Evolutionary conservation across 2,329 filamentous ascomycete genomes (phyloP), one percentile per base, ranked within the genome.

Genomic region (Penicillium frequentans): DNA sequence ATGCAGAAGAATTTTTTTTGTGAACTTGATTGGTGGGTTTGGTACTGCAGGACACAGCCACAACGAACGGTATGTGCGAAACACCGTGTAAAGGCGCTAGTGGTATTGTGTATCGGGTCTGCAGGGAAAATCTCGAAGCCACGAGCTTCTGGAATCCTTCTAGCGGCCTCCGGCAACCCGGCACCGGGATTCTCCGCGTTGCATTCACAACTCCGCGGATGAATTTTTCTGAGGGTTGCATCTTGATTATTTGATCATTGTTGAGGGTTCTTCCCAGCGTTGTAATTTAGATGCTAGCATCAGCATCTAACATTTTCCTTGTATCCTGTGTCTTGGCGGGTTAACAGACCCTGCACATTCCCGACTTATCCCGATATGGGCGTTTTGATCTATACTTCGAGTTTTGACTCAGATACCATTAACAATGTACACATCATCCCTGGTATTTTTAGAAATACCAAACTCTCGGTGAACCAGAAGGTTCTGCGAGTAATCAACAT

Each of bases 1-100:
- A 65, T 66, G 64, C 64, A 65, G n/a, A 50, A 58, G 58, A 64
- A 61, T 44, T 31, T 62, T 29, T 64, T 59, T 49, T 24, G 56
- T 61, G 57, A 42, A 48, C 54, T 49, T 64, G 56, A 66, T 65
- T 66, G 63, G 64, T 7, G 11, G 6, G 10, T 11, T n/a, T 3
- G 33, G 5, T 31, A 14, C 49, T 49, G 56, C 24, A 23, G 33
- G 47, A 53, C 63, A 58, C 64, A 65, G 64, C 64, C 64, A 66
- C 64, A 52, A 35, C 44, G 42, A 21, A 29, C 43, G 42, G 52
- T 46, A 44, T 37, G 43, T 42, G 24, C 24, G 33, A 35, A 29
- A 48, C 52, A 45, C 44, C 39, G 42, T 35, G 27, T 54, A 44
- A 39, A 45, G 44, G 19, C 46, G 47, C 47, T 52, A 52, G 11